Conservation (phyloP, 108 stramenopile genomes). For the Asterionellopsis glacialis region DNA sequence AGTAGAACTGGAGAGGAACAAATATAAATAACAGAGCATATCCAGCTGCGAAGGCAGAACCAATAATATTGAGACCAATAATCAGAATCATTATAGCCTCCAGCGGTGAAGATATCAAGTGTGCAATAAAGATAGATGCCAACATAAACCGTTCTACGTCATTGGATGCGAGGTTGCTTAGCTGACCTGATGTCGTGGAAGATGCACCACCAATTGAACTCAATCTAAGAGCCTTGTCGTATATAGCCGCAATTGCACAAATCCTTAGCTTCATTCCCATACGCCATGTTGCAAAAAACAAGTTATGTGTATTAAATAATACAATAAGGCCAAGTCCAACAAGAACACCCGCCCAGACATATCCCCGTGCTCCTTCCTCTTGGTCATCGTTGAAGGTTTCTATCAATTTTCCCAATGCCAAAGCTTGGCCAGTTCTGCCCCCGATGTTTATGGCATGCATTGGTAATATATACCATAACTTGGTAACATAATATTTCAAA, state of each 20-base stretch:
- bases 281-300: conserved; percentile 50
- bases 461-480: conserved; percentile 60
- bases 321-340: conserved; percentile 50
- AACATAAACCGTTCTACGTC: conserved; percentile 89
- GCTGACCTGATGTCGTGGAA: conserved; percentile 52
- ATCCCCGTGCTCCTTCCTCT: conserved; percentile 18
- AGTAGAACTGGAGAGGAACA: conserved; percentile 75
- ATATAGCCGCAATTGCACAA: conserved; percentile 67
- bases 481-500: conserved; percentile 43
- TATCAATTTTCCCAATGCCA: conserved; percentile 67
- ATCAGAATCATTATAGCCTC: conserved; percentile 73
- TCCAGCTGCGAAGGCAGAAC: conserved; percentile 81
- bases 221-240: conserved; percentile 59
- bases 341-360: conserved; percentile 60
- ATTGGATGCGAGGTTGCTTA: conserved; percentile 87
- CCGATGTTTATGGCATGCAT: conserved; percentile 27
- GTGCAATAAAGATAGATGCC: conserved; percentile 63
- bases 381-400: conserved; percentile 30
- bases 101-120: conserved; percentile 80
- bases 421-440: conserved; percentile 50
- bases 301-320: conserved; percentile 53
- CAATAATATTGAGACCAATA: conserved; percentile 63
- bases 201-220: conserved; percentile 15
- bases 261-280: conserved; percentile 75
- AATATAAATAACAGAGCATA: conserved; percentile 73